phyloP scores from a whole-genome alignment of 2,329 filamentous ascomycete genomes.

The Beauveria pseudobassiana region DNA sequence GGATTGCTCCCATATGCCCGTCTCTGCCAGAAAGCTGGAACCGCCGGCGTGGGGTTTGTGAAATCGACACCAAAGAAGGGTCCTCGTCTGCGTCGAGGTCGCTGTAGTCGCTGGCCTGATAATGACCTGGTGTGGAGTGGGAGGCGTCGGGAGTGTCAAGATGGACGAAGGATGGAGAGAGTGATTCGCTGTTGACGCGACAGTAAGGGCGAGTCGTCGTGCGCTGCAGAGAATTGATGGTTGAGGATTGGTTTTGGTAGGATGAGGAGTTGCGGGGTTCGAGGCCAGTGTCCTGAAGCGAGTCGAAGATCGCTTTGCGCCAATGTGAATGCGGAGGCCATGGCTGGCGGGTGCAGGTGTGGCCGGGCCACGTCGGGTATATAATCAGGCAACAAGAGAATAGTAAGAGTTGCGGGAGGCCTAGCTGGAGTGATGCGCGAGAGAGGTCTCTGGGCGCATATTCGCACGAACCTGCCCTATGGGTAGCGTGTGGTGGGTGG shows the following conservation, averaged over 20 bases:
- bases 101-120: conserved; percentile 42
- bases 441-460: conserved; percentile 6
- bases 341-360: conserved; percentile 23
- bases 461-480: background rate
- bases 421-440: background rate
- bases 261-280: conserved; percentile 25
- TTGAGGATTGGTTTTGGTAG: conserved; percentile 10
- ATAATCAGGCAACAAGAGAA: conserved; percentile 21
- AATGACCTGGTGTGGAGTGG: conserved; percentile 37
- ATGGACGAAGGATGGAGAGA: conserved; percentile 23
- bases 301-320: conserved; percentile 32
- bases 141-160: conserved; percentile 44
- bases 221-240: conserved; percentile 19
- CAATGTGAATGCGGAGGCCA: conserved; percentile 38
- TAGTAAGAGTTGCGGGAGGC: background rate
- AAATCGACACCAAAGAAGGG: conserved; percentile 45
- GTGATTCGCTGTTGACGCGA: conserved; percentile 26
- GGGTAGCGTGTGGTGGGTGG: background rate
- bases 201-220: conserved; percentile 36
- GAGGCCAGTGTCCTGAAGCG: conserved; percentile 22
- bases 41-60: conserved; percentile 31
- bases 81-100: conserved; percentile 35
- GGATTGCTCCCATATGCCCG: conserved; percentile 17
- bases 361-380: conserved; percentile 24
- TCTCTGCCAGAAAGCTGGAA: conserved; percentile 36